Base-by-base conservation (phyloP, 2,329 filamentous ascomycete species). In the Mariannaea elegans region DNA sequence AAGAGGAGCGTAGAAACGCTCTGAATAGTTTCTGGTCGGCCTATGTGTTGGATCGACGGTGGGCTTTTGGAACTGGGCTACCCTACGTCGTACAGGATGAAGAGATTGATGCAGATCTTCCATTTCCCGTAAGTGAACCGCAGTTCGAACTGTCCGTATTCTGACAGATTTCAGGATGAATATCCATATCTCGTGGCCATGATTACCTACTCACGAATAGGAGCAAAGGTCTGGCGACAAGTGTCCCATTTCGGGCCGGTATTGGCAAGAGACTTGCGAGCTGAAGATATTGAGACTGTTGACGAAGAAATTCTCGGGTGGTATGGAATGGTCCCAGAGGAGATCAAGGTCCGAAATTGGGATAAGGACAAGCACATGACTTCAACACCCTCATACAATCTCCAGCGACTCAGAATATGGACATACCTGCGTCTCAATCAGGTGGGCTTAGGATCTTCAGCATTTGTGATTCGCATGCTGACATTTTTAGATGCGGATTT, bases 381-480 rank as follows among this genome's bases (percentile, higher is more conserved):
- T 68, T 83, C 83, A 9, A 81, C 82, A 1, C 82, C 84, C 1
- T 86, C 84, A 18, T 90, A 92, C 64, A 88, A 88, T 62, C 78
- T 90, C 18, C 88, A 89, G 66, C 88, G 94, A 5, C 81, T 96
- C 12, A 90, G 91, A 61, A 89, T 97, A 45, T 88, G 95, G 74
- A 89, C 95, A 16, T 95, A 96, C 72, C 80, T 97, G 14, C 87
- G 94, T 36, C 87, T 93, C 39, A 97, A 97, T 69, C 93, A 97
- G 73, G 81, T 81, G 56, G 56, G 77, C 59, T 14, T 32, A 8
- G 7, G 1, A 12, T 12, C 3, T 8, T 18, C 10, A 6, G 7
- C 6, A 31, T 14, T 13, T 16, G 3, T 1, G 2, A 7, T 14
- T 13, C 21, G 23, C 12, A 14, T 9, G 31, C 63, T 66, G 12